A percentile compares a stretch with the other conserved stretches of the same genome.
phyloP scores from a whole-genome alignment of 1,139 yeast genomes.

The Casaregolazyma lundiana region DNA sequence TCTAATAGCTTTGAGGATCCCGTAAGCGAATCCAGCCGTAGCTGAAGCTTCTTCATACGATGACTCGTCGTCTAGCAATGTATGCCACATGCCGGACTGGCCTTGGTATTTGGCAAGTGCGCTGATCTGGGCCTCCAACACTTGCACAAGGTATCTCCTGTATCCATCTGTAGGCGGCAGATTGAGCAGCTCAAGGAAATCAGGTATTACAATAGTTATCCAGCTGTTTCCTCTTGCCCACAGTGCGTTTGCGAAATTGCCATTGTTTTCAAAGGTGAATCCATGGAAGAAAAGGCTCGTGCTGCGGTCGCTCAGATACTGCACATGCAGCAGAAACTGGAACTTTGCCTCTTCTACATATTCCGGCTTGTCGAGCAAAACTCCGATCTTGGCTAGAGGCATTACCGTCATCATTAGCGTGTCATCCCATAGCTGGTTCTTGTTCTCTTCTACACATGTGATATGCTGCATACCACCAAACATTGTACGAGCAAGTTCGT shows the following conservation, averaged over 20 bases:
- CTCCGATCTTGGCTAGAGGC: slow-evolving; percentile 37
- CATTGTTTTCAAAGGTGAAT: slow-evolving; percentile 34
- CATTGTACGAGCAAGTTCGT: slow-evolving; percentile 32
- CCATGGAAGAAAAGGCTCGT: slow-evolving; percentile 38
- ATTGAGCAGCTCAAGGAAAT: slow-evolving; percentile 33
- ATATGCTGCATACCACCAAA: slow-evolving; percentile 38
- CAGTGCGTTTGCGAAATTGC: slow-evolving; percentile 34
- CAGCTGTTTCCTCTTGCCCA: slow-evolving; percentile 41
- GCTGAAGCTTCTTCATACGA: slow-evolving; percentile 37
- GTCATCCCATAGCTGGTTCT: slow-evolving; percentile 38
- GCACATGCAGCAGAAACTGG: slow-evolving; percentile 35
- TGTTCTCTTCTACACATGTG: slow-evolving; percentile 33
- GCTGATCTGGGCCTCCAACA: slow-evolving; percentile 32
- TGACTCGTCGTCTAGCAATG: slow-evolving; percentile 33
- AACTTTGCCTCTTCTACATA: slow-evolving; percentile 36
- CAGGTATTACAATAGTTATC: slow-evolving; percentile 38
- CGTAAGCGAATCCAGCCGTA: slow-evolving; percentile 38
- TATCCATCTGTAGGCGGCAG: slow-evolving; percentile 29
- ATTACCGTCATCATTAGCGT: slow-evolving; percentile 40
- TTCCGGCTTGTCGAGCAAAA: slow-evolving; percentile 30
- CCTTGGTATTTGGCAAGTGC: slow-evolving; percentile 31
- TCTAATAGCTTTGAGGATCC: slow-evolving; percentile 33
- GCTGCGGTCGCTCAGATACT: slow-evolving; percentile 32
- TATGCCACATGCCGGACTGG: slow-evolving; percentile 35
- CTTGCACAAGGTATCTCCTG: slow-evolving; percentile 29